Conservation (phyloP, 148 eudicot genomes). For the Nyssa sinensis region DNA sequence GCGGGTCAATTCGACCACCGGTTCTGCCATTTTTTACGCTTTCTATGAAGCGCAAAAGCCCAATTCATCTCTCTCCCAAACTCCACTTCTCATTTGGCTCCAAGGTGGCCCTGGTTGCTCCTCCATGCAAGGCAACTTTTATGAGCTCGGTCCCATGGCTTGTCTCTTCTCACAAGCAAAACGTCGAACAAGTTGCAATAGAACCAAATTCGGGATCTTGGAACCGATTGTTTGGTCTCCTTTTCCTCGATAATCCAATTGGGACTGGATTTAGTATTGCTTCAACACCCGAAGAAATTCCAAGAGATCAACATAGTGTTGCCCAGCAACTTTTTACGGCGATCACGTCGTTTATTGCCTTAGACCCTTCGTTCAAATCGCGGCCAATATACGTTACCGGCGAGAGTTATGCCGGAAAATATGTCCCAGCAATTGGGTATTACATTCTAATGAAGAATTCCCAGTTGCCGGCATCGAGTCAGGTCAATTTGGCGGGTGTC, state of each 20-base stretch:
- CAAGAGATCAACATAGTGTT: constrained; percentile 56
- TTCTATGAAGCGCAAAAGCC: constrained; percentile 71
- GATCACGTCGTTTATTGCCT: constrained; percentile 39
- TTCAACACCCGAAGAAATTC: constrained; percentile 51
- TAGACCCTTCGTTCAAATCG: constrained; percentile 37
- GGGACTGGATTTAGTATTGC: constrained; percentile 89
- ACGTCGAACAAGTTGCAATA: constrained; percentile 25
- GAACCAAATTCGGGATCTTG: constrained; percentile 53
- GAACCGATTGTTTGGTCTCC: constrained; percentile 61
- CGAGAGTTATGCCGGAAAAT: constrained; percentile 91
- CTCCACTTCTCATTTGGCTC: constrained; percentile 85
- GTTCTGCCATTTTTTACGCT: constrained; percentile 72
- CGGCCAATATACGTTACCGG: constrained; percentile 80
- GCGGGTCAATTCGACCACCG: constrained; percentile 44
- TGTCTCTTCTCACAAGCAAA: constrained; percentile 21
- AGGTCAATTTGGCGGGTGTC: constrained; percentile 66
- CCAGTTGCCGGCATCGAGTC: constrained; percentile 14
- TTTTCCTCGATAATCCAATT: constrained; percentile 80
- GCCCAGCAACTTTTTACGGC: constrained; percentile 68
- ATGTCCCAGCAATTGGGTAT: constrained; percentile 70
- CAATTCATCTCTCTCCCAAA: constrained; percentile 33
- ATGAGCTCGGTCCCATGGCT: constrained; percentile 82
- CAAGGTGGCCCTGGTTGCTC: constrained; percentile 97
- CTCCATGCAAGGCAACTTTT: constrained; percentile 75
- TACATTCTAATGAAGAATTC: constrained; percentile 54